Conservation (phyloP, 2,329 filamentous ascomycete species). For the Parastagonospora avenae region DNA sequence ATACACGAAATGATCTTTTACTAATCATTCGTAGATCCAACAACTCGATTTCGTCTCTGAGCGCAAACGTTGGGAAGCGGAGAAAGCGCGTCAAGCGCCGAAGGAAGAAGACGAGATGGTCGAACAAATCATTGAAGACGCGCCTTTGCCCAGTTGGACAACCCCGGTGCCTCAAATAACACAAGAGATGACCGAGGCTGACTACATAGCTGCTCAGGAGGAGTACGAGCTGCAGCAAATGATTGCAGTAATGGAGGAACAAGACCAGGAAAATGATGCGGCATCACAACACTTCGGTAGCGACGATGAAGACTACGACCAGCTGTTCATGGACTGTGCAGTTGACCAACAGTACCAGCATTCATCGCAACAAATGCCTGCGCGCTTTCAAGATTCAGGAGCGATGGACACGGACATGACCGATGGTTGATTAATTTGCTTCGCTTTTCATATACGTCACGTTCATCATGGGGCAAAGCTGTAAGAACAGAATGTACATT, state of each 20-base stretch:
- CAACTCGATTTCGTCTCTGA: slow-evolving; percentile 52
- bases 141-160: slow-evolving; percentile 6
- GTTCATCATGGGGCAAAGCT: neutral
- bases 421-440: slow-evolving; percentile 17
- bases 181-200: slow-evolving; percentile 43
- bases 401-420: slow-evolving; percentile 48
- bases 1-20: neutral
- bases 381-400: slow-evolving; percentile 20
- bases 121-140: slow-evolving; percentile 27
- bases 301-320: slow-evolving; percentile 66
- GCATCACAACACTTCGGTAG: slow-evolving; percentile 50
- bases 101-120: slow-evolving; percentile 27
- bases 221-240: slow-evolving; percentile 53
- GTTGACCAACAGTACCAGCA: slow-evolving; percentile 53
- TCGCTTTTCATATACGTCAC: neutral
- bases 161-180: slow-evolving; percentile 12
- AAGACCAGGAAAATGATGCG: slow-evolving; percentile 14
- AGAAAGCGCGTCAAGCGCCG: slow-evolving; percentile 50
- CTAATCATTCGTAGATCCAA: slow-evolving; percentile 48
- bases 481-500: slow-evolving; percentile 11
- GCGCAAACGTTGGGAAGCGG: slow-evolving; percentile 52
- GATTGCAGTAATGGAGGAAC: slow-evolving; percentile 50
- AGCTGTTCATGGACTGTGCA: slow-evolving; percentile 64
- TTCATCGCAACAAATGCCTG: slow-evolving; percentile 17
- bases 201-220: slow-evolving; percentile 48